phyloP scores from a whole-genome alignment of 2,329 filamentous ascomycete species.

The Xylariaceae sp. region DNA sequence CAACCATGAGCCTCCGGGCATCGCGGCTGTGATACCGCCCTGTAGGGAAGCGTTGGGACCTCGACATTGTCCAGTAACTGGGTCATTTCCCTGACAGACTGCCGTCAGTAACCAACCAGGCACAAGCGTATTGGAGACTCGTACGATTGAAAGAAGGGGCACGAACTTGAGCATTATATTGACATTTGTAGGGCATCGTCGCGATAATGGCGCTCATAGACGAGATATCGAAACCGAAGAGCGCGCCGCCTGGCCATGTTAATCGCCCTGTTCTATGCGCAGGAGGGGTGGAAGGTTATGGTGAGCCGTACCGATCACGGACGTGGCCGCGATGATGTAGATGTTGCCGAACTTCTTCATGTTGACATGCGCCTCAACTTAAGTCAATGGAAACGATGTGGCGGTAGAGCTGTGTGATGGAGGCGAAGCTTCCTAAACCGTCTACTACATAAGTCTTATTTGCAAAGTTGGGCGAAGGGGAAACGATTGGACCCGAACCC shows the following conservation, averaged over 20 bases:
- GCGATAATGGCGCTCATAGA: constrained; percentile 42
- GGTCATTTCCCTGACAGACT: constrained; percentile 24
- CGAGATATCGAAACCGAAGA: constrained; percentile 43
- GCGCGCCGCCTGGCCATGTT: constrained; percentile 32
- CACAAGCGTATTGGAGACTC: background rate
- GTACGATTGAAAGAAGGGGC: background rate
- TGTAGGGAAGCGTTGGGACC: constrained; percentile 47
- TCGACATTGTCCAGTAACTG: constrained; percentile 35
- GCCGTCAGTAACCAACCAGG: background rate
- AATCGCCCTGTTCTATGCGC: background rate
- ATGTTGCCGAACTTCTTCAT: constrained; percentile 36
- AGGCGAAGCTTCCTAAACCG: background rate
- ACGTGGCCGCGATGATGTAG: constrained; percentile 39
- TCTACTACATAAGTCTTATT: background rate
- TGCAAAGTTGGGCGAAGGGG: background rate
- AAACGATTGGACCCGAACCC: too few species aligned
- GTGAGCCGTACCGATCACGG: constrained; percentile 36
- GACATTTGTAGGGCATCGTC: constrained; percentile 38
- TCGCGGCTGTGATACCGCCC: constrained; percentile 63
- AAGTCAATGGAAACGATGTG: background rate
- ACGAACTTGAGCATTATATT: constrained; percentile 36
- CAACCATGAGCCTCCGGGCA: constrained; percentile 65
- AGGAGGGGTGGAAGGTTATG: background rate
- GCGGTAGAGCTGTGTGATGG: background rate
- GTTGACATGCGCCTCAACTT: constrained; percentile 4